Evolutionary conservation across 2,329 filamentous ascomycete genomes (phyloP), one percentile per base, ranked within the genome.

Genomic region (Fusarium falciforme): DNA sequence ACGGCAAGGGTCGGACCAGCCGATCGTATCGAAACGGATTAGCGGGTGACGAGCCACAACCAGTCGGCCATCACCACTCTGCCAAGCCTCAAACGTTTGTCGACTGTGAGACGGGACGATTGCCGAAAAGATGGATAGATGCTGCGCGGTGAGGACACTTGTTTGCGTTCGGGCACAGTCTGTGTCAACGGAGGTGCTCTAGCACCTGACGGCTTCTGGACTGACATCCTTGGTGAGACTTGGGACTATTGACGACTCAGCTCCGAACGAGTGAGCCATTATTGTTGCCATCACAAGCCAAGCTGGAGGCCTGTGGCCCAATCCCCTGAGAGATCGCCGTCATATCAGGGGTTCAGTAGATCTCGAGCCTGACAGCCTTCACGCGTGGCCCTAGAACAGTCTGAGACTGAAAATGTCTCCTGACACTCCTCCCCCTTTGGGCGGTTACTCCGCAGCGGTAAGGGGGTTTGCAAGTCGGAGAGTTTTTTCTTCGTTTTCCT

Each of bases 41-140:
- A 77, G 76, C 61, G 66, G 74, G 42, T 66, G 67, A 64, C n/a
- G 27, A 68, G 38, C 66, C 60, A 70, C 64, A 70, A 69, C 77
- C 77, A 79, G 74, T 78, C 71, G 63, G 68, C 67, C 67, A 66
- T 64, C 47, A 22, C 64, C 60, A 64, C 64, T 54, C 31, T 71
- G 76, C 76, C 77, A 78, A 79, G 74, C 60, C 69, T 64, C 61
- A 65, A 66, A 78, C 67, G 63, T 54, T 71, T 61, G 61, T 65
- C 17, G 38, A 64, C 55, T 47, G 62, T 75, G 76, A 75, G 69
- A 78, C 75, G 66, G 55, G 61, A 71, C 52, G 57, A 52, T 42
- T 66, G 67, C 61, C 64, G 31, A 54, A 68, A 57, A 72, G 61
- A 61, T 72, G 61, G 54, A 68, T 73, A 67, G 64, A 57, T 67